Evolutionary conservation across 345 rosid genomes (phyloP), one percentile per base, ranked within the genome.

Genomic region (Anacardium occidentale): DNA sequence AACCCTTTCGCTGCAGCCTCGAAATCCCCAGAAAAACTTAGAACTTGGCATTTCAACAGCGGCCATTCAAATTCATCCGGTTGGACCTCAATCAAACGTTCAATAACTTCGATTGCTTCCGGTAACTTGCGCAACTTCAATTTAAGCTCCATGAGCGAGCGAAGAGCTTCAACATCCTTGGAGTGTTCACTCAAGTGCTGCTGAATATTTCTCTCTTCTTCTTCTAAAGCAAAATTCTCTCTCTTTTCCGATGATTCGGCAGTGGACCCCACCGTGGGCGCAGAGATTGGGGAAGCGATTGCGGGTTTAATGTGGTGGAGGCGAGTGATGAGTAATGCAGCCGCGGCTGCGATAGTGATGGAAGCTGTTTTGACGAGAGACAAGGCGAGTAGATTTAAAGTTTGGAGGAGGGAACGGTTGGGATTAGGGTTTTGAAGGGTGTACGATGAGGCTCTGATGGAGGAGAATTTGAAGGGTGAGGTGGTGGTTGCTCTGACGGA

Each of bases 1-100:
- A 84, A 94, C 5, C 69, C 83, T 21, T 40, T 67, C 25, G 81
- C 87, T 1, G 97, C 97, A 1, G 81, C 57, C 13, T 87, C 90
- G 42, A 75, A 78, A 60, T 94, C 93, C 20, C 97, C 97, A 26
- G 85, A 74, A 79, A 78, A 83, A 74, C 74, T 79, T 51, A 77
- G 80, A 48, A 92, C 78, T 75, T 90, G 92, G 2, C 88, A 89
- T 79, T 86, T 92, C 53, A 94, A 72, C 75, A 92, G 52, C 1
- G 87, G 86, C 97, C 97, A 92, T 66, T 94, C 97, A 8, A 76
- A 68, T 66, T 94, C 98, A 7, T 84, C 74, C 3, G 98, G 97
- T 73, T 94, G 93, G 10, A 91, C 74, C 59, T 83, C 85, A 8
- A 91, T 90, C 79, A 94, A 74, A 15, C 91, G 83, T 72, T 85